Percentiles rank a stretch among this genome's conserved stretches.
Evolutionary conservation across 306 rosid genomes (phyloP).

Genomic region (Cucumis cinereus): DNA sequence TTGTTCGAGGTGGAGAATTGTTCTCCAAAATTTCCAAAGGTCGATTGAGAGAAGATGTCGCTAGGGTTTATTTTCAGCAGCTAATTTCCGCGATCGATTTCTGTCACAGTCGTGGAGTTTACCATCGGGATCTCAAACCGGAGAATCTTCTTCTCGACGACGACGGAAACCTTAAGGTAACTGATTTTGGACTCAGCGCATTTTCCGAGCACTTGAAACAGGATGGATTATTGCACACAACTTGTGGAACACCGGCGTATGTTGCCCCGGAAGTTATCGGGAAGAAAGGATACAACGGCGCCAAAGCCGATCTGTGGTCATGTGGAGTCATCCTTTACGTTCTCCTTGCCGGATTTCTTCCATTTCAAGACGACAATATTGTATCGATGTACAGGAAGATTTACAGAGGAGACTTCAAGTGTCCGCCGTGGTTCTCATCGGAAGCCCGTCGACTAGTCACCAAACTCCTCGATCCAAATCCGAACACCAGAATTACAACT

Average conservation of each 20-base stretch:
- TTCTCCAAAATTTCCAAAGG: slow-evolving; percentile 65
- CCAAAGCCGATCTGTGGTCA: slow-evolving; percentile 89
- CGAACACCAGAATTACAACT: slow-evolving; percentile 37
- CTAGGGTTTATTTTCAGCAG: slow-evolving; percentile 78
- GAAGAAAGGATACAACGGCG: slow-evolving; percentile 84
- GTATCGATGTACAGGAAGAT: slow-evolving; percentile 76
- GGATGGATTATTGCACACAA: slow-evolving; percentile 72
- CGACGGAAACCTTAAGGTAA: slow-evolving; percentile 62
- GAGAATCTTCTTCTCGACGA: slow-evolving; percentile 49
- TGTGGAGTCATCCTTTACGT: slow-evolving; percentile 90
- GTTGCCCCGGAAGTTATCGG: slow-evolving; percentile 90
- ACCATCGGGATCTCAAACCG: slow-evolving; percentile 89
- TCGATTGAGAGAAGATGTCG: slow-evolving; percentile 50
- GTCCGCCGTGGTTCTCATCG: slow-evolving; percentile 80
- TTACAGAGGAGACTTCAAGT: slow-evolving; percentile 78
- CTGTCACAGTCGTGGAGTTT: slow-evolving; percentile 93
- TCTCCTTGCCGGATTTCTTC: slow-evolving; percentile 79
- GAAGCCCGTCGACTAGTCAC: slow-evolving; percentile 58
- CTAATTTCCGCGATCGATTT: slow-evolving; percentile 86
- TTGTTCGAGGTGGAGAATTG: slow-evolving; percentile 96
- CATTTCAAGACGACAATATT: slow-evolving; percentile 79
- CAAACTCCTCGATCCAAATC: slow-evolving; percentile 76
- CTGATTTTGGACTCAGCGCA: slow-evolving; percentile 78
- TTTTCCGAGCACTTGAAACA: slow-evolving; percentile 58
- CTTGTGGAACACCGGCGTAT: slow-evolving; percentile 93